phyloP scores from a whole-genome alignment of 2,329 filamentous ascomycete species.

The Sporothrix pseudoabietina region DNA sequence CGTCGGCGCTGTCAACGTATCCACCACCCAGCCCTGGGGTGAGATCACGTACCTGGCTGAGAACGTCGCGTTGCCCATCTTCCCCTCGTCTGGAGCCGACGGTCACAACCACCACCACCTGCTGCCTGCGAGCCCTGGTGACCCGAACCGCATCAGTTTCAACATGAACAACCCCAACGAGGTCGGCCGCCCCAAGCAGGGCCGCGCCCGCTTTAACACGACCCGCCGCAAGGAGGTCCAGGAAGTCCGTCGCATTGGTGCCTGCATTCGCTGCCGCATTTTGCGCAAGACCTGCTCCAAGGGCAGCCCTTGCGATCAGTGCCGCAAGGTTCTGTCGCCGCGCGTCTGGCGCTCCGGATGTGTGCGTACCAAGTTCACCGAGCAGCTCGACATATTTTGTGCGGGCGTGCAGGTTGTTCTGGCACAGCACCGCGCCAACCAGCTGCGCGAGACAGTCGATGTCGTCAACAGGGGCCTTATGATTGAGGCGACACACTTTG shows the following conservation, averaged over 20 bases:
- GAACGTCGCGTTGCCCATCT: constrained; percentile 37
- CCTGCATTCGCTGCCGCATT: constrained; percentile 67
- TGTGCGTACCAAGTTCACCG: constrained; percentile 62
- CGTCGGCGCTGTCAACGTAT: constrained; percentile 32
- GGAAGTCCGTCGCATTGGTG: constrained; percentile 64
- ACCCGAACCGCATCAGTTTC: constrained; percentile 51
- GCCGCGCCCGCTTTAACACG: constrained; percentile 60
- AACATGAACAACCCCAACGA: constrained; percentile 58
- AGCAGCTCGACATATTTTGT: constrained; percentile 64
- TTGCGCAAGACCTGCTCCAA: constrained; percentile 68
- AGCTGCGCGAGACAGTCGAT: constrained; percentile 54
- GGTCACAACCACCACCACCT: constrained; percentile 24
- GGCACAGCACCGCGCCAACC: constrained; percentile 61
- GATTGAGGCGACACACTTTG: constrained; percentile 64
- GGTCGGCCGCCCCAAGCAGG: constrained; percentile 50
- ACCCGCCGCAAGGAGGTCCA: constrained; percentile 65
- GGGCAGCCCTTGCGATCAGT: constrained; percentile 64
- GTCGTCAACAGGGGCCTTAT: constrained; percentile 53
- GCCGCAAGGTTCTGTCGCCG: constrained; percentile 63
- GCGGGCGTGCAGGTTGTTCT: constrained; percentile 65
- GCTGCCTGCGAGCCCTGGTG: constrained; percentile 23
- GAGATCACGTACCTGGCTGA: constrained; percentile 55
- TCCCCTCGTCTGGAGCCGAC: constrained; percentile 33
- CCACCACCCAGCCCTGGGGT: constrained; percentile 52
- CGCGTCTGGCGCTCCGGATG: constrained; percentile 67